Percentiles rank a stretch among this genome's conserved stretches.
These are phyloP conservation scores for Mycena rosella DNA, from an alignment of 768 basidiomycete species.

Conservation along the genomic window DNA sequence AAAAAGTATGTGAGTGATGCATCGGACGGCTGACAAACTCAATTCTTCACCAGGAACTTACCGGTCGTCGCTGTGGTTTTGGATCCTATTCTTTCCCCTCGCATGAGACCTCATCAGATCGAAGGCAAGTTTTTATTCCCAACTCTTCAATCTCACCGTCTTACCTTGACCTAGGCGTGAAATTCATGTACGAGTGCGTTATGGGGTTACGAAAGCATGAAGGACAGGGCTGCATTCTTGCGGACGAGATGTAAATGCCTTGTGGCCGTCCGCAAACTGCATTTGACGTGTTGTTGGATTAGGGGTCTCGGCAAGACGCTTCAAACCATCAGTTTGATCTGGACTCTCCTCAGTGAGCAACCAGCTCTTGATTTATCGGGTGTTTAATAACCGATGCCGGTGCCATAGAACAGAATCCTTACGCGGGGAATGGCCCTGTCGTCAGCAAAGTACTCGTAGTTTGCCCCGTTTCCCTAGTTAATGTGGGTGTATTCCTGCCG, in stretches of 20 bases:
- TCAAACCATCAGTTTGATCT: slow-evolving; percentile 93
- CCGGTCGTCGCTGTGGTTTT: slow-evolving; percentile 87
- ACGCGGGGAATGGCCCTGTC: slow-evolving; percentile 64
- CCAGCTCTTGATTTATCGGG: not conserved
- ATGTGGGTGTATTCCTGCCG: slow-evolving; percentile 58
- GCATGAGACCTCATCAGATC: slow-evolving; percentile 89
- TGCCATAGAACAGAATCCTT: slow-evolving; percentile 89
- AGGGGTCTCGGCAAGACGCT: slow-evolving; percentile 98
- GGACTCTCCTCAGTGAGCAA: slow-evolving; percentile 89
- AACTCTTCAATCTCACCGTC: slow-evolving; percentile 13
- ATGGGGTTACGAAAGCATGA: slow-evolving; percentile 95
- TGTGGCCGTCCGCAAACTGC: slow-evolving; percentile 23
- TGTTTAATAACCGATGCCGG: slow-evolving; percentile 18
- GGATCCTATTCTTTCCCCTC: slow-evolving; percentile 84
- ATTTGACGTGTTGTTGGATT: slow-evolving; percentile 26
- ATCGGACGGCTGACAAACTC: slow-evolving; percentile 18
- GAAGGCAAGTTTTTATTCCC: slow-evolving; percentile 67
- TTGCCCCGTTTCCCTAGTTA: slow-evolving; percentile 92
- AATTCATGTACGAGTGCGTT: slow-evolving; percentile 95
- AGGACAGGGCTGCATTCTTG: slow-evolving; percentile 94
- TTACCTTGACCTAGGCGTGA: slow-evolving; percentile 62
- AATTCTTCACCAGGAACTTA: slow-evolving; percentile 58
- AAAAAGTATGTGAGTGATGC: slow-evolving; percentile 64
- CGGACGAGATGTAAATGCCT: slow-evolving; percentile 87
- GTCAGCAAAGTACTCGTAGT: slow-evolving; percentile 91